Conservation (phyloP, 2,329 filamentous ascomycete genomes). For the Colletotrichum sp. region DNA sequence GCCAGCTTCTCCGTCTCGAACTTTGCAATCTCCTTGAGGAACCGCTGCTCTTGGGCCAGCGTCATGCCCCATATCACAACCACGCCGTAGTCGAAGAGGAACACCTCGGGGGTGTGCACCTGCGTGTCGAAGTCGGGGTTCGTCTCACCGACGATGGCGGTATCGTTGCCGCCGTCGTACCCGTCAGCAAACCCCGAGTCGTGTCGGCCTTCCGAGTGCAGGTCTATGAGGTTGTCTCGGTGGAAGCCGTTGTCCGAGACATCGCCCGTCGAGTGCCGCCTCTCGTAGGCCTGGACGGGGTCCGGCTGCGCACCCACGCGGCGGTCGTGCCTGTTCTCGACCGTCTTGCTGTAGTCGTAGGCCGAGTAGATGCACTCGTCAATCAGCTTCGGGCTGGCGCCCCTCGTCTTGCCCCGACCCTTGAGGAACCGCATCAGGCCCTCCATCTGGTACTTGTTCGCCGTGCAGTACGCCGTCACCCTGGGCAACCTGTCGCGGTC, state of each 20-base stretch:
- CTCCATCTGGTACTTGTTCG: conserved; percentile 89
- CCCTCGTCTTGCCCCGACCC: conserved; percentile 76
- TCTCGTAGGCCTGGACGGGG: conserved; percentile 57
- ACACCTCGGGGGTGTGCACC: conserved; percentile 92
- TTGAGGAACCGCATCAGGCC: conserved; percentile 91
- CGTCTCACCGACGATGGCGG: conserved; percentile 40
- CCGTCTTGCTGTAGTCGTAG: conserved; percentile 74
- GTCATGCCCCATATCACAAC: conserved; percentile 99
- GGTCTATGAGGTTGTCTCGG: conserved; percentile 68
- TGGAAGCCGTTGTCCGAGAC: conserved; percentile 61
- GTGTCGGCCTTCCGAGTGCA: conserved; percentile 48
- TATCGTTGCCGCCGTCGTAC: conserved; percentile 27
- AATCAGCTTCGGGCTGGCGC: conserved; percentile 87
- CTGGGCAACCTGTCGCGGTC: conserved; percentile 86
- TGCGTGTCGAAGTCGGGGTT: conserved; percentile 81
- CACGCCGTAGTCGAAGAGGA: conserved; percentile 96
- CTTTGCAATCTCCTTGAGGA: conserved; percentile 91
- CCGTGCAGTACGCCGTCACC: conserved; percentile 96
- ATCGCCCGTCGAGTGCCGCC: conserved; percentile 78
- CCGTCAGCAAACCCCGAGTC: conserved; percentile 35
- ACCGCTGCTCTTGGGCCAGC: conserved; percentile 83
- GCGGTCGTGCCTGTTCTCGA: conserved; percentile 38
- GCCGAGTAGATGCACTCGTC: conserved; percentile 98
- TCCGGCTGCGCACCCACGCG: conserved; percentile 30
- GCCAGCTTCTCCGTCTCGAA: conserved; percentile 92